Base-by-base conservation (phyloP, 2,329 filamentous ascomycete genomes). In the Cadophora sp. region DNA sequence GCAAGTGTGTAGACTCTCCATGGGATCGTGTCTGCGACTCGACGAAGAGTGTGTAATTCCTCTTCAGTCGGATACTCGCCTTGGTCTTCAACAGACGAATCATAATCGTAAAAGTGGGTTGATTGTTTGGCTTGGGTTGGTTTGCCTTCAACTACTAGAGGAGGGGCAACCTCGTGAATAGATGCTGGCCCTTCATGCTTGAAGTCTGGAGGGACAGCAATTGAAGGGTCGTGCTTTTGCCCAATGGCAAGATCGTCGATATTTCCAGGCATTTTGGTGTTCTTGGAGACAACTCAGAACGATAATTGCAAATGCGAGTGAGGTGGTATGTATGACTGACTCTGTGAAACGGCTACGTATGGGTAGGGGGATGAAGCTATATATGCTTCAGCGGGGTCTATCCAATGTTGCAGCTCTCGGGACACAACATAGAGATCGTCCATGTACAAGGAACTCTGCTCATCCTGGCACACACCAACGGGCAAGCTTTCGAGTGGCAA, bases 1-100 rank as follows among this genome's bases (percentile, higher is more conserved):
- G 85, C 86, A 62, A 90, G 82, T 14, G 83, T 87, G 48, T 68
- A 73, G 11, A 66, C 72, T 27, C 66, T 64, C 69, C 66, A 73
- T 33, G 72, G 72, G 48, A 73, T 73, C 1, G 18, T 53, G 9
- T 87, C 88, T 9, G 87, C 86, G 24, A 91, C 85, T 73, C 87
- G 86, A 56, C 81, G 84, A 24, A 91, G 83, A 0, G 86, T 88
- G 18, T 71, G 75, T 64, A 89, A 76, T 68, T 91, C 88, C 75
- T 90, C 87, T 51, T 86, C 83, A 7, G 87, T 90, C 2, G 88
- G 88, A 33, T 59, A 69, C 33, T 70, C 70, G 83, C 77, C 66
- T 24, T 61, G 55, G 9, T 41, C 43, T 9, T 56, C 45, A 2
- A 56, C 64, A 1, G 55, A 48, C 22, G 41, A 50, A 18, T 63